Evolutionary conservation across 148 eudicot genomes (phyloP).

Genomic region (Rhododendron ovatum): DNA sequence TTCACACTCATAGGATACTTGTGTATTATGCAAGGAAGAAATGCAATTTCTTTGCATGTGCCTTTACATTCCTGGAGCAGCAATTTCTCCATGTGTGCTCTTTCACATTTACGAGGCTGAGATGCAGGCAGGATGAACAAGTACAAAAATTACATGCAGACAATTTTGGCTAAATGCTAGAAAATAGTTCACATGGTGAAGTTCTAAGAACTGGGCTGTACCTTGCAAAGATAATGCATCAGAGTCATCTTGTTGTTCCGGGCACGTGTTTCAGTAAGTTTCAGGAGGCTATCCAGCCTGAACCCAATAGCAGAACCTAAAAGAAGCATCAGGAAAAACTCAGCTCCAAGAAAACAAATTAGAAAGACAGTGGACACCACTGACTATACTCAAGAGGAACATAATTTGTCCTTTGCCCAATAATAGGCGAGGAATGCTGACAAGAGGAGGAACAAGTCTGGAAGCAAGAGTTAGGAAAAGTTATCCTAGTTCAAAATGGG

Average conservation of each 20-base stretch:
- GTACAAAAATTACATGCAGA: neutral
- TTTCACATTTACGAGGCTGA: neutral
- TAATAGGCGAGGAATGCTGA: neutral
- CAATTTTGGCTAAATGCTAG: neutral
- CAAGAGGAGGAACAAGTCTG: neutral
- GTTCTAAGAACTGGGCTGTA: slow-evolving; percentile 12
- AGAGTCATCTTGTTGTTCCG: slow-evolving; percentile 88
- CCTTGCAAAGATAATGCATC: slow-evolving; percentile 98
- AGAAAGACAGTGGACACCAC: neutral
- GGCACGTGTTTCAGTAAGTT: slow-evolving; percentile 92
- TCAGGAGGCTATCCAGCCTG: slow-evolving; percentile 87
- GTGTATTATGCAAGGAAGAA: neutral
- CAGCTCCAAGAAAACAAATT: neutral
- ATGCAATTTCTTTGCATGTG: neutral
- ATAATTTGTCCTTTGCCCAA: neutral
- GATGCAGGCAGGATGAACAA: neutral
- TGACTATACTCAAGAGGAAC: neutral
- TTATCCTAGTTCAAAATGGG: neutral
- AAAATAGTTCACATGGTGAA: neutral
- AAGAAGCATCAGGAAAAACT: slow-evolving; percentile 7
- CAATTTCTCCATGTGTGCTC: neutral
- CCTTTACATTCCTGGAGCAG: neutral
- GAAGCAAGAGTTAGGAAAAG: neutral
- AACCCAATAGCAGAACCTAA: slow-evolving; percentile 93
- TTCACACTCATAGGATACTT: neutral